Evolutionary conservation across 441 rosid genomes (phyloP).

Genomic region (Arabidopsis lyrata): DNA sequence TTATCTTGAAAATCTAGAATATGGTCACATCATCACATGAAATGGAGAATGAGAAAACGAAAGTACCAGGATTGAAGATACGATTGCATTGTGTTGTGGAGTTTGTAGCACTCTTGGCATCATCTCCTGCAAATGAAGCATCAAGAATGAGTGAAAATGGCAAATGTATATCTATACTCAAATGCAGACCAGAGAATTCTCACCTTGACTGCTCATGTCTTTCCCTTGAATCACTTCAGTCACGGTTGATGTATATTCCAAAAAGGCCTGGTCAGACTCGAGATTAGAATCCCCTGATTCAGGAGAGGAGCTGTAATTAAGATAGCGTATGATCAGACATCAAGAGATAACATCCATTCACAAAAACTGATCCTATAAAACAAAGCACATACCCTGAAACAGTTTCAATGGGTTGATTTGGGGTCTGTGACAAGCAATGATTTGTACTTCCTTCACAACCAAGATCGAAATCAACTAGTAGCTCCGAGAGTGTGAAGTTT

Average conservation of each 20-base stretch:
- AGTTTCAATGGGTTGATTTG: slow-evolving; percentile 49
- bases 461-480: slow-evolving; percentile 77
- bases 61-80: slow-evolving; percentile 64
- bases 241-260: slow-evolving; percentile 59
- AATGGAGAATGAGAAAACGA: slow-evolving; percentile 8
- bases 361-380: slow-evolving; percentile 8
- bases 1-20: not conserved
- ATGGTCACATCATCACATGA: not conserved
- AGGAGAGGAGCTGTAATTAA: slow-evolving; percentile 56
- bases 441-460: slow-evolving; percentile 51
- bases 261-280: slow-evolving; percentile 51
- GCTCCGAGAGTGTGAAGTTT: slow-evolving; percentile 70
- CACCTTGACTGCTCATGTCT: slow-evolving; percentile 54
- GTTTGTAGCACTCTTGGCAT: slow-evolving; percentile 52
- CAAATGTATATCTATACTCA: not conserved
- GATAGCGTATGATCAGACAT: slow-evolving; percentile 17
- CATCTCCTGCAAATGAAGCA: slow-evolving; percentile 50
- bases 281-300: slow-evolving; percentile 55
- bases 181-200: slow-evolving; percentile 12
- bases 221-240: slow-evolving; percentile 55
- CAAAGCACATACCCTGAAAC: slow-evolving; percentile 59
- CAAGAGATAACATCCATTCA: not conserved
- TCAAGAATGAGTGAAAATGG: not conserved
- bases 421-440: slow-evolving; percentile 5
- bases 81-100: slow-evolving; percentile 57